Base-by-base conservation (phyloP, 2,329 filamentous ascomycete genomes). In the Sporothrix euskadiensis region DNA sequence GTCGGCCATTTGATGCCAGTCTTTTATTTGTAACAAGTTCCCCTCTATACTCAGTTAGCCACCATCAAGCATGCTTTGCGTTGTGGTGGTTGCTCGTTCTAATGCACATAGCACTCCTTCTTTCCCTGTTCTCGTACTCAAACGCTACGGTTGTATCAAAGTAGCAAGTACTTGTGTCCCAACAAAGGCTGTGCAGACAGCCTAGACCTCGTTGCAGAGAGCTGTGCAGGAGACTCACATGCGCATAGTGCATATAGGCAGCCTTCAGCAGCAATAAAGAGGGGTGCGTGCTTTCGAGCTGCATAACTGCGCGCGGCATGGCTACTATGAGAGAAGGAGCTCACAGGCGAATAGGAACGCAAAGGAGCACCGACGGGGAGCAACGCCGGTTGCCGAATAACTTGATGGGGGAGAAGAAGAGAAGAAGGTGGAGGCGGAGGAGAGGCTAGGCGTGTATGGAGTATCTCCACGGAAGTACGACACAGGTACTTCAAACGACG, bases 171-270 rank as follows among this genome's bases (percentile, higher is more conserved):
- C 44, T 10, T 44, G 41, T 44, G 12, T 44, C 12, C 41, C 9
- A 44, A 16, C 54, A 5, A 19, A 32, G 30, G 8, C 30, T 19
- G 44, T 7, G 10, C 6, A 7, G 2, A 41, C 39, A 10, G 56
- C 30, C 9, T 9, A 57, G 49, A 54, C 49, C 26, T 32, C 26
- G 26, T 32, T 57, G 26, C 26, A 32, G 26, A 44, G 32, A 57
- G 26, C 56, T 35, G 56, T 47, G 61, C 61, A 47, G 61, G 4
- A 56, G 54, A 41, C 39, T 47, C 61, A 30, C 61, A 66, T 63
- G 9, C 57, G 10, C 57, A 10, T 8, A 41, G 32, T 35, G 57
- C 57, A 41, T 66, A 39, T 39, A 47, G 61, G 16, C 16, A 61
- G 19, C 44, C 57, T 56, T 22, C 19, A 22, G 32, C 57, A 41